A percentile compares a stretch with the other conserved stretches of the same genome.
These are phyloP conservation scores for Huntiella bhutanensis DNA, from an alignment of 2,329 filamentous ascomycete species.

Conservation along the genomic window DNA sequence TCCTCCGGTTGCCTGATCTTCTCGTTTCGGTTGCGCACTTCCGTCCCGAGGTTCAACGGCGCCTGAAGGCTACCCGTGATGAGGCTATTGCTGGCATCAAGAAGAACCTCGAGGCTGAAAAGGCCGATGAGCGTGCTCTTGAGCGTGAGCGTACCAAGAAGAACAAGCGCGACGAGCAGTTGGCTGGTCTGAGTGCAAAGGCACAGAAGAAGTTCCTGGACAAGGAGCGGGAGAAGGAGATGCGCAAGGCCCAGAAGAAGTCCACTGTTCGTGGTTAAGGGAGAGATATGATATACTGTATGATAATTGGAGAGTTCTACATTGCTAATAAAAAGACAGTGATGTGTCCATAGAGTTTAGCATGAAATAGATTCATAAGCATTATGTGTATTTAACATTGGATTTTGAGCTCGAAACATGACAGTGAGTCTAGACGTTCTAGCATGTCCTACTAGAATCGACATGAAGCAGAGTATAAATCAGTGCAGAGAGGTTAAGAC, in stretches of 20 bases:
- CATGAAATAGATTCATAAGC: too few species aligned
- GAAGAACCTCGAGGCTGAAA: constrained; percentile 59
- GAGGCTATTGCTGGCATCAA: constrained; percentile 62
- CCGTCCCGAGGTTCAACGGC: constrained; percentile 74
- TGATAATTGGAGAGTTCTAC: background rate
- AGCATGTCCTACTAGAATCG: too few species aligned
- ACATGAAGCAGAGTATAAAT: too few species aligned
- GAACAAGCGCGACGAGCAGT: constrained; percentile 69
- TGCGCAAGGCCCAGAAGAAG: constrained; percentile 36
- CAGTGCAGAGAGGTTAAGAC: too few species aligned
- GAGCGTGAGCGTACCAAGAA: constrained; percentile 66
- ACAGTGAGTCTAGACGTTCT: too few species aligned
- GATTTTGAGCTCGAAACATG: too few species aligned
- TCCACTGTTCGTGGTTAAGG: constrained; percentile 31
- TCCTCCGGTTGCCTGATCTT: constrained; percentile 66
- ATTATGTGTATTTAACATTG: too few species aligned
- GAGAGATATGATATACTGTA: constrained; percentile 1
- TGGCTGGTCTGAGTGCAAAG: constrained; percentile 59
- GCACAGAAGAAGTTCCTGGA: constrained; percentile 74
- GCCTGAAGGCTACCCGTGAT: constrained; percentile 64
- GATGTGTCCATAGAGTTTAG: too few species aligned
- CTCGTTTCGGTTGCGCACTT: constrained; percentile 65
- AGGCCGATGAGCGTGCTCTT: constrained; percentile 55
- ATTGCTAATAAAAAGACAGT: too few species aligned
- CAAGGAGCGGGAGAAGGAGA: constrained; percentile 58